phyloP scores from a whole-genome alignment of 345 rosid species.

The Lepidium africanum region DNA sequence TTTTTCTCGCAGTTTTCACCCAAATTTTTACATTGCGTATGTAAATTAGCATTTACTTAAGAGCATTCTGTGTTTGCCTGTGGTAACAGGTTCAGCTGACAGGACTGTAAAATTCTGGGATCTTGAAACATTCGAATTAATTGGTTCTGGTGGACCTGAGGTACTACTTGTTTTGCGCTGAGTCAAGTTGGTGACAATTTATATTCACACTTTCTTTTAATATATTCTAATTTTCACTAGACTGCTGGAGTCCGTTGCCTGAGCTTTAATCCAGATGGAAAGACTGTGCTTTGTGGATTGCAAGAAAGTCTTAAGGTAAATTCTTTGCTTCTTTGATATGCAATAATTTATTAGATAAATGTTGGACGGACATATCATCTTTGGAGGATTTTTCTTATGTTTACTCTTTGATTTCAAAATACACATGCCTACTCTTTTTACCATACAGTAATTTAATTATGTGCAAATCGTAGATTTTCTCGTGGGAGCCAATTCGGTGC shows the following conservation, averaged over 20 bases:
- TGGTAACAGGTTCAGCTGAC: constrained; percentile 79
- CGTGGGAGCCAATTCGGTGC: constrained; percentile 95
- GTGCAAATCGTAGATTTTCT: constrained; percentile 54
- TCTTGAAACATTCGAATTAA: constrained; percentile 94
- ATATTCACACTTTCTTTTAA: neutral
- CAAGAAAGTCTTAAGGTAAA: constrained; percentile 86
- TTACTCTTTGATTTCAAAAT: neutral
- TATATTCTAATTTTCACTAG: constrained; percentile 33
- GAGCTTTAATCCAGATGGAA: constrained; percentile 93
- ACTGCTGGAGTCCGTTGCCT: constrained; percentile 84
- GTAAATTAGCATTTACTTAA: neutral
- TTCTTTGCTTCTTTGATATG: neutral
- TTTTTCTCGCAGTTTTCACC: neutral
- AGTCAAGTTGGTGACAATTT: neutral
- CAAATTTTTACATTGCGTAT: neutral
- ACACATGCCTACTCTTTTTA: neutral
- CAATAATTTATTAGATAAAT: neutral
- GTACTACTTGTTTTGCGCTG: constrained; percentile 31
- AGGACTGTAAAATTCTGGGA: constrained; percentile 98
- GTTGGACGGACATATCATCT: neutral
- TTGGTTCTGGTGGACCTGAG: constrained; percentile 96
- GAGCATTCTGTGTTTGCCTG: constrained; percentile 1
- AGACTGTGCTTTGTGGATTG: constrained; percentile 88
- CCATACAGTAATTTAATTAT: constrained; percentile 1
- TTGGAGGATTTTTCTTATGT: neutral